Base-by-base conservation (phyloP, 495 filamentous ascomycete species). In the Friedmanniomyces simplex region DNA sequence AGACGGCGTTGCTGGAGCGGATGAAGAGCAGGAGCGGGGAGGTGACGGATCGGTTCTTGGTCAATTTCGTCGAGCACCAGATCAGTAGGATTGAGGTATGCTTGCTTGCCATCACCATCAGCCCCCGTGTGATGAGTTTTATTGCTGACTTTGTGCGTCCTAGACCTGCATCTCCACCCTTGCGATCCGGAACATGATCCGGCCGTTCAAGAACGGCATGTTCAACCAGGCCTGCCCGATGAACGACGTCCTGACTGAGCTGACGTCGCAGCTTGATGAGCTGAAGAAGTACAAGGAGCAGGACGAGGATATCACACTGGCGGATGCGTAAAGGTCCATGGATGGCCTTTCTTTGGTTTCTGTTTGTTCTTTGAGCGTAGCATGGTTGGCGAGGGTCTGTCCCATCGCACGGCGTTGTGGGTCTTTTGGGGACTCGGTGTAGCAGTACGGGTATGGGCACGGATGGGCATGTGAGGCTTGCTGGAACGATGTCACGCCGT, bases 41-140 rank as follows among this genome's bases (percentile, higher is more conserved):
- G 67, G 77, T 96, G 36, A 87, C 91, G 16, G 93, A 97, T 72
- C 76, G 80, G 21, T 88, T 91, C 66, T 71, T 96, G 64, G 66
- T 91, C 41, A 87, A 87, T 65, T 85, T 97, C 68, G 78, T 97
- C 63, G 91, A 95, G 66, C 91, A 96, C 67, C 88, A 95, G 73
- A 85, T 97, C 55, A 88, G 87, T 57, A 80, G 93, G 56, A 95
- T 99, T 66, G 93, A 99, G 82, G 91, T 93, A 76, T 64, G 86
- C n/a, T 73, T 37, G 11, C 18, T n/a, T 55, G 28, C 10, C 28
- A 10, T 32, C 28, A 10, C 28, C 10, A 10, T 32, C 28, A 10
- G 10, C 28, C 10, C 28, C 28, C 10, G 28, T 3, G 3, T 3
- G 28, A 32, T 32, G 3, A 10, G 28, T 3, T 4, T 4, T 32